Evolutionary conservation across 1,139 yeast genomes (phyloP).

Genomic region (Wickerhamiella infanticola): DNA sequence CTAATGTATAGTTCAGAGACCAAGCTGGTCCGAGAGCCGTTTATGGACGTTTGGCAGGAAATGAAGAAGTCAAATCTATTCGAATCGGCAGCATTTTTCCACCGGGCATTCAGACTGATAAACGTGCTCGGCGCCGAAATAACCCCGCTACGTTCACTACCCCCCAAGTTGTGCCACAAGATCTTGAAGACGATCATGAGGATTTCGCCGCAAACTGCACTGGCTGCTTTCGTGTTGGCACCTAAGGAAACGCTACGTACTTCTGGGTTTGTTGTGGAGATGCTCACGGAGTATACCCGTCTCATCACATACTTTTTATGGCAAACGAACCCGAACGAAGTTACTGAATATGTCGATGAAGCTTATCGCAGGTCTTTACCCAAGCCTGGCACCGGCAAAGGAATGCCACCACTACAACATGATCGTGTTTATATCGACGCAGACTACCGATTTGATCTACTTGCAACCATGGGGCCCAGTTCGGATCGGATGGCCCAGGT

Average conservation of each 20-base stretch:
- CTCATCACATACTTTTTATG: not conserved
- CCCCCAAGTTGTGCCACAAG: not conserved
- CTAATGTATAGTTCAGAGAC: not conserved
- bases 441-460: not conserved
- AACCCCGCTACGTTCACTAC: not conserved
- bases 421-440: not conserved
- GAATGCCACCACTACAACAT: not conserved
- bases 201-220: not conserved
- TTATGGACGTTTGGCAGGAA: not conserved
- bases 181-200: not conserved
- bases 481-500: not conserved
- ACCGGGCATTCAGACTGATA: not conserved
- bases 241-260: not conserved
- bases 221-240: not conserved
- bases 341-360: not conserved
- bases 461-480: no score
- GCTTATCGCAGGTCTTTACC: not conserved
- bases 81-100: not conserved
- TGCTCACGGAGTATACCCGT: not conserved
- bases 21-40: not conserved
- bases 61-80: not conserved
- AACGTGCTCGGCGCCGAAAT: not conserved
- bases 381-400: not conserved
- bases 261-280: not conserved
- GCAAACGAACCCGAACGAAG: not conserved